Percentiles rank a stretch among this genome's conserved stretches.
Conservation (phyloP, 1,139 yeast species). For the Geotrichum candidum region DNA sequence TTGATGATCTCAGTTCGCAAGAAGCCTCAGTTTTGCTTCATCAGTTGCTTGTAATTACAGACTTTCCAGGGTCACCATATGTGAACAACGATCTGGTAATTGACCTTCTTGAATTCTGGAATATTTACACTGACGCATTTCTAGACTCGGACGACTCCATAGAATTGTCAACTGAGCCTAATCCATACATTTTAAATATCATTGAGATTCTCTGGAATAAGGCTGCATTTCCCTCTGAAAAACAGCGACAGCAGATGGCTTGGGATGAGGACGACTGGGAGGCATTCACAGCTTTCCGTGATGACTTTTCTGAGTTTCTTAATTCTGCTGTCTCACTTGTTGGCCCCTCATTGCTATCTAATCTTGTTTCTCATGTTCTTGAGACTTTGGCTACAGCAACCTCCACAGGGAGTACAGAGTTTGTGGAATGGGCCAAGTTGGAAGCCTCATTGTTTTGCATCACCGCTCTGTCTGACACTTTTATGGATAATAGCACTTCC, state of each 20-base stretch:
- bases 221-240: slow-evolving; percentile 41
- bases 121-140: slow-evolving; percentile 59
- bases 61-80: slow-evolving; percentile 55
- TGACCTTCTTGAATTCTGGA: slow-evolving; percentile 75
- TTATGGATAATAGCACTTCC: neutral
- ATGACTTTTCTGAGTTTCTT: slow-evolving; percentile 69
- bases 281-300: slow-evolving; percentile 62
- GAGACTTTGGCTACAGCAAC: slow-evolving; percentile 19
- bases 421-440: slow-evolving; percentile 40
- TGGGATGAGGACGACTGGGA: slow-evolving; percentile 35
- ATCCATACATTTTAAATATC: slow-evolving; percentile 42
- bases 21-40: slow-evolving; percentile 21
- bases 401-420: neutral
- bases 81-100: slow-evolving; percentile 63
- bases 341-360: slow-evolving; percentile 50
- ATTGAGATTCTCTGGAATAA: slow-evolving; percentile 60
- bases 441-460: slow-evolving; percentile 69
- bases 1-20: slow-evolving; percentile 6
- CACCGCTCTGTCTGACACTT: slow-evolving; percentile 41
- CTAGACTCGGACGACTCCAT: slow-evolving; percentile 45
- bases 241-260: slow-evolving; percentile 11
- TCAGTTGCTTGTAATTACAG: slow-evolving; percentile 49
- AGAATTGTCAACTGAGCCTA: slow-evolving; percentile 27
- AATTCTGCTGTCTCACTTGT: slow-evolving; percentile 63
- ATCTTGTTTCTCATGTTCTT: slow-evolving; percentile 43